Conservation (phyloP, 2,329 filamentous ascomycete genomes). For the Neobulgaria alba region DNA sequence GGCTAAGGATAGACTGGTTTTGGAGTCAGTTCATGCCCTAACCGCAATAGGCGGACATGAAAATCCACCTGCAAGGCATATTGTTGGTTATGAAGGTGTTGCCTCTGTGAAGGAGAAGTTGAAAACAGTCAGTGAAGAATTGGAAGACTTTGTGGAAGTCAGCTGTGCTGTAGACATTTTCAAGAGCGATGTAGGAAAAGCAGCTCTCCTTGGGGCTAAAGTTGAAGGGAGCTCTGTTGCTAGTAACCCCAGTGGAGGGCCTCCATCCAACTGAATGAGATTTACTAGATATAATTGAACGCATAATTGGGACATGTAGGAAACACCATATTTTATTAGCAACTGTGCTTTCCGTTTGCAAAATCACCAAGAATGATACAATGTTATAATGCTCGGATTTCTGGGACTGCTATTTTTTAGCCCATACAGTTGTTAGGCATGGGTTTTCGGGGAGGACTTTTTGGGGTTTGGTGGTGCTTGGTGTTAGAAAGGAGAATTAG, state of each 20-base stretch:
- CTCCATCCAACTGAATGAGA: neutral
- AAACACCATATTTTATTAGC: too few species aligned
- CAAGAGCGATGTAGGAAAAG: conserved; percentile 24
- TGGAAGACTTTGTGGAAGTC: conserved; percentile 91
- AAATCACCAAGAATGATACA: too few species aligned
- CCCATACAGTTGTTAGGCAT: too few species aligned
- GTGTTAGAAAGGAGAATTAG: too few species aligned
- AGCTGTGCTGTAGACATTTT: conserved; percentile 42
- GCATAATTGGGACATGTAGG: too few species aligned
- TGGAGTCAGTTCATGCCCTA: conserved; percentile 85
- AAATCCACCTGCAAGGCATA: conserved; percentile 88
- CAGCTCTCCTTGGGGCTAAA: conserved; percentile 18
- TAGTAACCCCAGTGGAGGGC: neutral
- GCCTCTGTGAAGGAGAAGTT: conserved; percentile 89
- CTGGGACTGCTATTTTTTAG: too few species aligned
- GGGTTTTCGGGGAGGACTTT: too few species aligned
- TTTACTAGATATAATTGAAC: too few species aligned
- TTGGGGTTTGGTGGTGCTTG: too few species aligned
- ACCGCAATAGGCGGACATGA: conserved; percentile 91
- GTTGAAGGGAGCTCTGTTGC: conserved; percentile 9
- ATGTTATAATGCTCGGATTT: too few species aligned
- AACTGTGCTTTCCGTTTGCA: too few species aligned
- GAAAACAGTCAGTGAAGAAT: conserved; percentile 89
- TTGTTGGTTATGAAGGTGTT: conserved; percentile 84
- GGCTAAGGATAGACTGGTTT: conserved; percentile 65